Percentiles rank a stretch among this genome's conserved stretches.
Evolutionary conservation across 1,139 yeast genomes (phyloP).

Genomic region (Kurtzmaniella quercitrusa): DNA sequence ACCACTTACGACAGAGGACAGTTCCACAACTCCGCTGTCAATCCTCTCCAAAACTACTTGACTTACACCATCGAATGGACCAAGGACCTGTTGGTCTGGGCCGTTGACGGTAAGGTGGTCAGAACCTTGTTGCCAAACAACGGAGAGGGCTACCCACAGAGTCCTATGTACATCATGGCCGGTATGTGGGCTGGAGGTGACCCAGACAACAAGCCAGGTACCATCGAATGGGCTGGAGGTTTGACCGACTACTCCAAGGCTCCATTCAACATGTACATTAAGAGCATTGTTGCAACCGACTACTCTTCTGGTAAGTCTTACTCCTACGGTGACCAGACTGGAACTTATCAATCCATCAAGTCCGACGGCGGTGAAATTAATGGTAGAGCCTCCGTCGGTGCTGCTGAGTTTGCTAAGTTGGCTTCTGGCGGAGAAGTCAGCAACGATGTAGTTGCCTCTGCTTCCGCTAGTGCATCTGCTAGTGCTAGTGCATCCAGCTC

Average conservation of each 20-base stretch:
- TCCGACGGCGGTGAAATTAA: slow-evolving; percentile 61
- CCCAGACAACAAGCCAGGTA: slow-evolving; percentile 58
- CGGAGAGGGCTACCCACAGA: slow-evolving; percentile 67
- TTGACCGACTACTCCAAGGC: slow-evolving; percentile 58
- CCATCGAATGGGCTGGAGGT: slow-evolving; percentile 87
- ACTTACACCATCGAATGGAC: slow-evolving; percentile 86
- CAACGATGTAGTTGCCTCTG: background rate
- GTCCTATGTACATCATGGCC: slow-evolving; percentile 67
- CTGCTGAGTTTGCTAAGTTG: slow-evolving; percentile 43
- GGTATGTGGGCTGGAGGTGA: slow-evolving; percentile 88
- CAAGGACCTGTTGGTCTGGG: slow-evolving; percentile 54
- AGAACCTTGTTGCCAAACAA: slow-evolving; percentile 52
- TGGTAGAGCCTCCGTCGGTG: slow-evolving; percentile 53
- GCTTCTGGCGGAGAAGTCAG: slow-evolving; percentile 13
- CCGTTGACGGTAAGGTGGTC: slow-evolving; percentile 55
- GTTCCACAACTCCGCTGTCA: slow-evolving; percentile 49
- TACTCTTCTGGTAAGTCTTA: slow-evolving; percentile 77
- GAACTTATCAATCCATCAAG: slow-evolving; percentile 63
- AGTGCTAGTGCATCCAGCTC: slow-evolving; percentile 5
- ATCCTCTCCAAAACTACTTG: slow-evolving; percentile 54
- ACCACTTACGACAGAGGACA: slow-evolving; percentile 76
- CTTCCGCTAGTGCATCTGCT: slow-evolving; percentile 5
- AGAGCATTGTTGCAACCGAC: slow-evolving; percentile 61
- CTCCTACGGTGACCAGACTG: slow-evolving; percentile 58
- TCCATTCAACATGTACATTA: slow-evolving; percentile 67